Evolutionary conservation across 371 early-diverging fungal genomes (phyloP).

Genomic region (Rhizopus stolonifer): DNA sequence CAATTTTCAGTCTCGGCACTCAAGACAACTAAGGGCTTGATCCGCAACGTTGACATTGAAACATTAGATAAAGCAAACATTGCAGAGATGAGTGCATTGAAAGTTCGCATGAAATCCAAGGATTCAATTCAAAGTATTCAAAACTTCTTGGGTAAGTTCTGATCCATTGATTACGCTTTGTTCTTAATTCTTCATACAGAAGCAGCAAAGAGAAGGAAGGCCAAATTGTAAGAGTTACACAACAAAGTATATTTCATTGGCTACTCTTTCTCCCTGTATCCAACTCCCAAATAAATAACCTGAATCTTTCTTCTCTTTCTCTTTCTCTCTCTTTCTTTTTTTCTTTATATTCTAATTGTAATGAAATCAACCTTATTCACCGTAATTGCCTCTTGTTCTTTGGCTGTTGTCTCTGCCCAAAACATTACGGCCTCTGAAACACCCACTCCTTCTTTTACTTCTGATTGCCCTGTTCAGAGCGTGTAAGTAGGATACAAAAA

Average conservation of each 20-base stretch:
- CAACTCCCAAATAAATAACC: neutral
- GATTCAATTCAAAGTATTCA: constrained; percentile 43
- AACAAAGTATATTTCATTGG: constrained; percentile 10
- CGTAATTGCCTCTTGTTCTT: constrained; percentile 10
- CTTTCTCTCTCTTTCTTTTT: constrained; percentile 14
- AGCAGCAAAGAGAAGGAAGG: constrained; percentile 17
- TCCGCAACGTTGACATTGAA: constrained; percentile 51
- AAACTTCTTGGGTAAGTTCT: constrained; percentile 38
- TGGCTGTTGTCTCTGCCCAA: constrained; percentile 19
- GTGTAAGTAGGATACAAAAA: constrained; percentile 15
- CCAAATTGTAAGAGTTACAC: constrained; percentile 17
- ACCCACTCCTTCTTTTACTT: constrained; percentile 4
- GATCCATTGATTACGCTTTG: neutral
- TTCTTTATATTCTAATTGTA: neutral
- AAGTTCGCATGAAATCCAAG: constrained; percentile 37
- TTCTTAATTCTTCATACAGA: constrained; percentile 12
- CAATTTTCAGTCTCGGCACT: constrained; percentile 57
- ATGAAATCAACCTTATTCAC: constrained; percentile 19
- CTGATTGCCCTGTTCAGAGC: constrained; percentile 23
- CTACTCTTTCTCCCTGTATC: constrained; percentile 2
- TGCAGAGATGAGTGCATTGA: constrained; percentile 47
- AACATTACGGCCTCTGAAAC: constrained; percentile 2
- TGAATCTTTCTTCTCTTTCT: constrained; percentile 11
- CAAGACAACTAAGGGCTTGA: constrained; percentile 57
- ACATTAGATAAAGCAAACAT: constrained; percentile 46